Evolutionary conservation across 371 early-diverging fungal species (phyloP).

Genomic region (Mucor indicus): DNA sequence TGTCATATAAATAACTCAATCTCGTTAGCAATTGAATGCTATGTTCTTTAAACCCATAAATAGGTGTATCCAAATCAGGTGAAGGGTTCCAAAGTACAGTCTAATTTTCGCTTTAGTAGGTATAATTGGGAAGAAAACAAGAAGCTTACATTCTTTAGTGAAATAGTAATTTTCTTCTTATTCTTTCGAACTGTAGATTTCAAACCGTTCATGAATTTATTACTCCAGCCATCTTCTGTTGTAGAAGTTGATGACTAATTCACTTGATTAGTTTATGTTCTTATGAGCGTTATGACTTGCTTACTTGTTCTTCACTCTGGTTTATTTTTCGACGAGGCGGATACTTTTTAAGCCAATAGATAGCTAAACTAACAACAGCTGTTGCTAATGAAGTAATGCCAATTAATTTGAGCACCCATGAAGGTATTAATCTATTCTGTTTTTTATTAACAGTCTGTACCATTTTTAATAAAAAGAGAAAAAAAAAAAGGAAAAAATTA

Average conservation of each 20-base stretch:
- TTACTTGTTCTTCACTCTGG: background rate
- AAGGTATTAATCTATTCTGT: conserved; percentile 10
- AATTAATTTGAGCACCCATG: conserved; percentile 19
- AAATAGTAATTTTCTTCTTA: conserved; percentile 39
- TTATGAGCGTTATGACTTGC: too few species aligned
- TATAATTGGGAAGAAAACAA: background rate
- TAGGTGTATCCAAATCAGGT: conserved; percentile 42
- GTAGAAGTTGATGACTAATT: background rate
- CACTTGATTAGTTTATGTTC: too few species aligned
- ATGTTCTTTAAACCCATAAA: conserved; percentile 45
- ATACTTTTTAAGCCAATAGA: conserved; percentile 22
- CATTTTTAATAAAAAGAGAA: background rate
- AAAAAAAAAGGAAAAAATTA: background rate
- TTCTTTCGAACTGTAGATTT: conserved; percentile 20
- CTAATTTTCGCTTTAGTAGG: too few species aligned
- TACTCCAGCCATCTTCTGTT: conserved; percentile 11
- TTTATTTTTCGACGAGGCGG: conserved; percentile 14
- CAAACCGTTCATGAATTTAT: conserved; percentile 11
- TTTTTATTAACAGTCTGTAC: background rate
- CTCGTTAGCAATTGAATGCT: conserved; percentile 21
- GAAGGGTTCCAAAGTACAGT: conserved; percentile 54
- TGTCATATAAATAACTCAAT: conserved; percentile 32
- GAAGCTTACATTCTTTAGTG: conserved; percentile 42
- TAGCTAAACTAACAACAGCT: conserved; percentile 16
- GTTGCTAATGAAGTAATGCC: conserved; percentile 21